These are phyloP conservation scores for Eutrema japonicum DNA, from an alignment of 345 rosid genomes.

Conservation along the genomic window DNA sequence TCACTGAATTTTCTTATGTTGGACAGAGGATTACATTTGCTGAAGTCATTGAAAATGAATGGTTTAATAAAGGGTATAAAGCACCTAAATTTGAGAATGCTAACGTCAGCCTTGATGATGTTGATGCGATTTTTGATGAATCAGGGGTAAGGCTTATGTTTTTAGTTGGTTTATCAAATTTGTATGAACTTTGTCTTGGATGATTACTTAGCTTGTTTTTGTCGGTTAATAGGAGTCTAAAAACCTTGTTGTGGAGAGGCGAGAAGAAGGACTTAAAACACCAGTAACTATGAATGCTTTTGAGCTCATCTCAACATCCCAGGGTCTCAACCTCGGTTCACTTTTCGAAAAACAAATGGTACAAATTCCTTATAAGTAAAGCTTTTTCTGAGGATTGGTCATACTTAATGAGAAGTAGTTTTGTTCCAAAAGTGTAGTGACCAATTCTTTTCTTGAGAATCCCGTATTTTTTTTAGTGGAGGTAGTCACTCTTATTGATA, in stretches of 20 bases:
- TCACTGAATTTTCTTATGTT: constrained; percentile 21
- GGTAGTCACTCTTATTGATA: constrained; percentile 26
- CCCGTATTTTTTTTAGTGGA: not conserved
- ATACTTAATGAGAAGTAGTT: constrained; percentile 6
- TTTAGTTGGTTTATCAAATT: not conserved
- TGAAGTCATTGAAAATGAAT: constrained; percentile 85
- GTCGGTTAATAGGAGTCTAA: constrained; percentile 55
- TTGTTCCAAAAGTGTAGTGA: not conserved
- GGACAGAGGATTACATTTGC: constrained; percentile 83
- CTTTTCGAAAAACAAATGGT: constrained; percentile 99
- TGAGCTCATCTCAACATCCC: constrained; percentile 95
- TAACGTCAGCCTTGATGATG: constrained; percentile 77
- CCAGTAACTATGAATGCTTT: constrained; percentile 97
- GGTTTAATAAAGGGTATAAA: constrained; percentile 98
- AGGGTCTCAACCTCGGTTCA: constrained; percentile 90
- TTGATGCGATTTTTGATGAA: constrained; percentile 81
- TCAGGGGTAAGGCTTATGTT: constrained; percentile 57
- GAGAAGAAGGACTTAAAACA: constrained; percentile 63
- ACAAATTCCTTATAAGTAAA: constrained; percentile 28
- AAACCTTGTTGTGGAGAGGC: constrained; percentile 90
- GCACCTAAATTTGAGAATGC: constrained; percentile 82
- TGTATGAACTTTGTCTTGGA: not conserved
- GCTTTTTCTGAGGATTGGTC: not conserved
- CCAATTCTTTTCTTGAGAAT: not conserved
- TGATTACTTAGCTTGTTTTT: constrained; percentile 39